Percentiles rank a stretch among this genome's conserved stretches.
phyloP scores from a whole-genome alignment of 345 rosid genomes.

The Aegle marmelos region DNA sequence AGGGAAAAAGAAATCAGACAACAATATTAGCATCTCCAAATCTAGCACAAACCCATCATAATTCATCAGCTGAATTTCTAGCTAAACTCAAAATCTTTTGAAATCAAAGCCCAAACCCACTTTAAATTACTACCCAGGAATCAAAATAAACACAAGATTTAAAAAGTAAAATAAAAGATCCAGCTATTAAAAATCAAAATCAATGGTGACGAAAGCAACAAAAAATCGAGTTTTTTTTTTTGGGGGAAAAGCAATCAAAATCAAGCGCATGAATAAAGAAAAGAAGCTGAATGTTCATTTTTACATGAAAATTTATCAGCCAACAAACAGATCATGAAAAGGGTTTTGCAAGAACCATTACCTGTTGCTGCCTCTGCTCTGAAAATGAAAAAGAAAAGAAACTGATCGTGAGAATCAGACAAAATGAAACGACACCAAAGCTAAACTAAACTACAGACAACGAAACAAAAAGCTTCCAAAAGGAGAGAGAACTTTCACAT shows the following conservation, averaged over 20 bases:
- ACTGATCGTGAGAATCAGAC: background rate
- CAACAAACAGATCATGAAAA: constrained; percentile 11
- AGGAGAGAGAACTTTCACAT: background rate
- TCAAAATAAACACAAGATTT: background rate
- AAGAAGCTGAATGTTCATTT: background rate
- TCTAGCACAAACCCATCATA: constrained; percentile 14
- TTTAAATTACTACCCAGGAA: background rate
- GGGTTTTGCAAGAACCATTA: background rate
- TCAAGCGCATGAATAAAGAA: background rate
- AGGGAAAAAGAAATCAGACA: background rate
- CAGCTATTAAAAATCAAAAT: background rate
- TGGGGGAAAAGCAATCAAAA: too few relatives aligned
- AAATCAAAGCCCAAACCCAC: background rate
- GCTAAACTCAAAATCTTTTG: background rate
- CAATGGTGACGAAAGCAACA: background rate
- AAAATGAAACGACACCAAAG: background rate
- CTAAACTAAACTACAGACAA: background rate
- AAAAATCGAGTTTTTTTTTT: background rate
- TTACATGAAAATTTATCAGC: background rate
- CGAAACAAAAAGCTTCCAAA: background rate
- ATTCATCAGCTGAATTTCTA: background rate
- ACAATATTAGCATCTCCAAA: background rate
- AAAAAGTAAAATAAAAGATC: constrained; percentile 8
- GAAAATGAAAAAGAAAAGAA: background rate
- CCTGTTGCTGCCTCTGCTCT: constrained; percentile 1